Evolutionary conservation across 83 land plant genomes (phyloP), one percentile per base, ranked within the genome.

Genomic region (Picea abies): DNA sequence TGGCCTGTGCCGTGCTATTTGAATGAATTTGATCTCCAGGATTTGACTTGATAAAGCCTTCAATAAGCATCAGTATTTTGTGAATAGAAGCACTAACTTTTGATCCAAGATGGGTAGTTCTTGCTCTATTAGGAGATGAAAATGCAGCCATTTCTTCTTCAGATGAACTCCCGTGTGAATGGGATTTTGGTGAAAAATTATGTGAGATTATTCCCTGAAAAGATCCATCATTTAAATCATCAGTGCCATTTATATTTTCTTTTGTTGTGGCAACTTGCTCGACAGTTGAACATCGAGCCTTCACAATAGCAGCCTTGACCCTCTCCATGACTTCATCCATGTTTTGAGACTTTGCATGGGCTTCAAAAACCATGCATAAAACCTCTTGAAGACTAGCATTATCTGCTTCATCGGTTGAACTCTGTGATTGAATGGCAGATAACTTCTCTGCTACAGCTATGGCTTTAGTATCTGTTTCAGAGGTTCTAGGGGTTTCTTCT

Each of bases 301-400:
- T 68, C 39, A 39, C 14, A 41, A 86, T 41, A 61, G 86, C 90
- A 83, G 81, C 83, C 72, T n/a, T 82, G 52, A 88, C 83, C 17
- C 85, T 89, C 52, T 82, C 83, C 4, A 91, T 69, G 19, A 83
- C 84, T 65, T 80, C 85, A 39, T 70, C 64, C 4, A 80, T 15
- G 80, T 88, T 90, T 86, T 78, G 81, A 63, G 82, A 81, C 6
- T 85, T 87, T 32, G 67, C 69, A 76, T 23, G 79, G 22, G 80
- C 68, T 44, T 87, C 78, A 5, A 84, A 25, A 15, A 90, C 85
- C 5, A 83, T 75, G 37, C 61, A 63, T 79, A 86, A 58, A 14
- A 90, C 83, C 77, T 86, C 84, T 65, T 76, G 86, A 82, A 90
- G 86, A 90, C 90, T 88, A 64, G 81, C 83, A 79, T 32, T 79